These are phyloP conservation scores for Logfia minima DNA, from an alignment of 129 eudicot genomes.

Conservation along the genomic window DNA sequence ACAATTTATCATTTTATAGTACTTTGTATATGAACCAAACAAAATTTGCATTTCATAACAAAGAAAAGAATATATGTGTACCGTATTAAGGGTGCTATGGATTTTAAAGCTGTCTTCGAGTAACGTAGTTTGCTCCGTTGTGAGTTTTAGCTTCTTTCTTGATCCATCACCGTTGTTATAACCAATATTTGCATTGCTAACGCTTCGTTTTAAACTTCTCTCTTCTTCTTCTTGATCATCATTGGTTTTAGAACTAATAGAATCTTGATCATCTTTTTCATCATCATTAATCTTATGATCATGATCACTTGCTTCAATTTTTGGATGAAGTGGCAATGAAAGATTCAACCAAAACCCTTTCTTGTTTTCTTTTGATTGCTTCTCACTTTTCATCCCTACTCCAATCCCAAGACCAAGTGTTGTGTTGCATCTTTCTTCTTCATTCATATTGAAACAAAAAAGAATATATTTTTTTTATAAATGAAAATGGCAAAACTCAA, in stretches of 20 bases:
- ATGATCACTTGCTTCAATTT: conserved; percentile 24
- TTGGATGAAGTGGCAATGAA: conserved; percentile 41
- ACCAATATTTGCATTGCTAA: conserved; percentile 11
- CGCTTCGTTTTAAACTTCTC: conserved; percentile 20
- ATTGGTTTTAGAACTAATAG: conserved; percentile 25
- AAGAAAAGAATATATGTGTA: conserved; percentile 3
- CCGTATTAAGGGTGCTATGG: conserved; percentile 50
- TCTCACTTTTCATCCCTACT: conserved; percentile 30
- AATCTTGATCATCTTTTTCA: conserved; percentile 31
- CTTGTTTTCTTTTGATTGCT: conserved; percentile 30
- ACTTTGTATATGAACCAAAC: too few species aligned
- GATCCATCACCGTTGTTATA: conserved; percentile 36
- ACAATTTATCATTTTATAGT: neutral
- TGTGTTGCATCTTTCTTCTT: conserved; percentile 43
- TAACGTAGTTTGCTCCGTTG: conserved; percentile 44
- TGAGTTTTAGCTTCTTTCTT: conserved; percentile 56
- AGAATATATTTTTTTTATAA: neutral
- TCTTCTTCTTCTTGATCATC: conserved; percentile 39
- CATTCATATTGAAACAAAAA: conserved; percentile 31
- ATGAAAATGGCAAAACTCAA: neutral
- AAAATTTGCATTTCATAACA: neutral
- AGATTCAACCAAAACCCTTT: conserved; percentile 48
- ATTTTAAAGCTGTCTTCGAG: conserved; percentile 60
- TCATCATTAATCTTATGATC: conserved; percentile 18
- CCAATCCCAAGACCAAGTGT: conserved; percentile 43